Evolutionary conservation across 768 basidiomycete species (phyloP).

Genomic region (Gyrodon lividus): DNA sequence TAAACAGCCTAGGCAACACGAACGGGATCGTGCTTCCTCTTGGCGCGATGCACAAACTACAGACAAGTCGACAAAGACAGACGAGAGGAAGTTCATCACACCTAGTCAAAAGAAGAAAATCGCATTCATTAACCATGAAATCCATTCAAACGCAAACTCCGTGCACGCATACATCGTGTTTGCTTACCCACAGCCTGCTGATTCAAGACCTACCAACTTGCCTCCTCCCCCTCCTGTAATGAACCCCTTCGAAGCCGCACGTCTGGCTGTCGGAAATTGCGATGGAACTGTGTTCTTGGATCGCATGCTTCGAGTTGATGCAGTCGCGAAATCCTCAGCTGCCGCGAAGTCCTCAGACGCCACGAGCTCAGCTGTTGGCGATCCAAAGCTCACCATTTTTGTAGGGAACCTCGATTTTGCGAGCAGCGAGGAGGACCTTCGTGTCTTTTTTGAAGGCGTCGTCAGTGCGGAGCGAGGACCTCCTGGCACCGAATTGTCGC

Average conservation of each 20-base stretch:
- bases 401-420: conserved; percentile 94
- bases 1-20: conserved; percentile 44
- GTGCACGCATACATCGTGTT: conserved; percentile 93
- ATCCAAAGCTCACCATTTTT: conserved; percentile 84
- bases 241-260: conserved; percentile 73
- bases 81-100: conserved; percentile 69
- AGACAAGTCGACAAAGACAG: conserved; percentile 40
- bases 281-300: conserved; percentile 77
- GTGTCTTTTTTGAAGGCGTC: conserved; percentile 82
- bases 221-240: conserved; percentile 49
- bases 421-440: conserved; percentile 84
- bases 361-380: conserved; percentile 35
- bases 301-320: conserved; percentile 77
- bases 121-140: conserved; percentile 90
- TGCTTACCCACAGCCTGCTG: conserved; percentile 56
- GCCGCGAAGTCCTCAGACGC: conserved; percentile 16
- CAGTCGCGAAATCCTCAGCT: conserved; percentile 41
- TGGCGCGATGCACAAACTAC: conserved; percentile 52
- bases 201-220: conserved; percentile 45
- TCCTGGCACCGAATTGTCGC: conserved; percentile 35
- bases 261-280: conserved; percentile 51
- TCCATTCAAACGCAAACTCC: conserved; percentile 73
- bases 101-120: conserved; percentile 89
- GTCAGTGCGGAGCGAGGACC: conserved; percentile 69
- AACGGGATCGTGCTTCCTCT: conserved; percentile 54